phyloP scores from a whole-genome alignment of 208 protist species.

The Naegleria fowleri region DNA sequence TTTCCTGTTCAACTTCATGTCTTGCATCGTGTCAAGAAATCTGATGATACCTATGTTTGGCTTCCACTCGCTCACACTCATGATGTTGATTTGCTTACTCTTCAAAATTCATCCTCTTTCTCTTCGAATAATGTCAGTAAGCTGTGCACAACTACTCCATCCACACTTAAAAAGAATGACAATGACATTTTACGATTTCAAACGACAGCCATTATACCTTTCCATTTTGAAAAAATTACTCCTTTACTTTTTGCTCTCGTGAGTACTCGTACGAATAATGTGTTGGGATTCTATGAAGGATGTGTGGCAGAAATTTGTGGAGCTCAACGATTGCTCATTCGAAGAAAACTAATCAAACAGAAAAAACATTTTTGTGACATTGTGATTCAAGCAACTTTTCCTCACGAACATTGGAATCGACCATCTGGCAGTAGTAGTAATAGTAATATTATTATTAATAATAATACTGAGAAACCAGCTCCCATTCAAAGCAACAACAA shows the following conservation, averaged over 20 bases:
- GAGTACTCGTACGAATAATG: background rate
- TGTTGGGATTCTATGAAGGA: background rate
- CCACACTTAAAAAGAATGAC: background rate
- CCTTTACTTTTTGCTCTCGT: background rate
- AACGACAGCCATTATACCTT: background rate
- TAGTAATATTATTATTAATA: too few species aligned
- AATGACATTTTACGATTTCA: background rate
- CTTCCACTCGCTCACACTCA: background rate
- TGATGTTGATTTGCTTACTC: background rate
- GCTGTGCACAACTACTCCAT: background rate
- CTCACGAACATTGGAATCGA: background rate
- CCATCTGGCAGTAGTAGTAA: too few species aligned
- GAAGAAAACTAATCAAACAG: background rate
- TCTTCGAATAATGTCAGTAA: background rate
- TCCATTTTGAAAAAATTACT: conserved; percentile 1
- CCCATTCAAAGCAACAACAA: too few species aligned
- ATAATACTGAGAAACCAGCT: too few species aligned
- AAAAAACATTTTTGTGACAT: conserved; percentile 1
- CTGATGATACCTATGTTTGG: background rate
- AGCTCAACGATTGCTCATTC: background rate
- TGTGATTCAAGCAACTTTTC: background rate
- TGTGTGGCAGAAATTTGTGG: background rate
- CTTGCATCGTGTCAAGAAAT: background rate
- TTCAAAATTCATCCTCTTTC: background rate
- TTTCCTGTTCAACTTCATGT: background rate